phyloP scores from a whole-genome alignment of 257 asterid species.

The Jaltomata sinuosa region DNA sequence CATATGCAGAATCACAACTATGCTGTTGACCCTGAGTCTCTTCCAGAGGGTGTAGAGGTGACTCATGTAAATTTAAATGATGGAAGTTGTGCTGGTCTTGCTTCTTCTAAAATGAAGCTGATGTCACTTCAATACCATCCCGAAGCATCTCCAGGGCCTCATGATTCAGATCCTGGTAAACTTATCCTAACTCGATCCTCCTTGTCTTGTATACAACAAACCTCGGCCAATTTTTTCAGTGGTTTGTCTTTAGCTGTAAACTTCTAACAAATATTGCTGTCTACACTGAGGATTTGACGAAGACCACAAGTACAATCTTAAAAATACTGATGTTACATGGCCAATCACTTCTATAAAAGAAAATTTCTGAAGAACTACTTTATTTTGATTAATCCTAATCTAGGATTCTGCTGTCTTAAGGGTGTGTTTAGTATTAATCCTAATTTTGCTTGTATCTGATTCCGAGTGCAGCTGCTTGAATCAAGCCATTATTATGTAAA shows the following conservation, averaged over 20 bases:
- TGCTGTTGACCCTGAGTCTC: conserved; percentile 45
- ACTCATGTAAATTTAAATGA: conserved; percentile 14
- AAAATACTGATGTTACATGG: neutral
- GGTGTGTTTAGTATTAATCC: neutral
- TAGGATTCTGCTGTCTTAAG: neutral
- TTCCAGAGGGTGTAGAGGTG: conserved; percentile 9
- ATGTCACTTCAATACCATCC: conserved; percentile 81
- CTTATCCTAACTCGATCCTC: neutral
- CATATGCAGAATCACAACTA: conserved; percentile 82
- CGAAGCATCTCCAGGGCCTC: conserved; percentile 98
- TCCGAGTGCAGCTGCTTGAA: neutral
- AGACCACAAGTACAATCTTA: neutral
- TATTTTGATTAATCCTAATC: neutral
- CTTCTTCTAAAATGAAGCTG: conserved; percentile 65
- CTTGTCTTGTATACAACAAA: neutral
- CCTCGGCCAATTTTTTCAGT: neutral
- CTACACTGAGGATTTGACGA: neutral
- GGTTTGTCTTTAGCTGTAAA: neutral
- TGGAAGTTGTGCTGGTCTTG: conserved; percentile 88
- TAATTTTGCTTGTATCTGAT: neutral
- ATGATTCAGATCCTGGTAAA: conserved; percentile 36
- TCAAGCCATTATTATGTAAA: neutral
- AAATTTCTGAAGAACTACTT: neutral
- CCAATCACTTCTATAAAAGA: neutral
- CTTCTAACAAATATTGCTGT: neutral